Base-by-base conservation (phyloP, 2,329 filamentous ascomycete species). In the Cryphonectria japonica region DNA sequence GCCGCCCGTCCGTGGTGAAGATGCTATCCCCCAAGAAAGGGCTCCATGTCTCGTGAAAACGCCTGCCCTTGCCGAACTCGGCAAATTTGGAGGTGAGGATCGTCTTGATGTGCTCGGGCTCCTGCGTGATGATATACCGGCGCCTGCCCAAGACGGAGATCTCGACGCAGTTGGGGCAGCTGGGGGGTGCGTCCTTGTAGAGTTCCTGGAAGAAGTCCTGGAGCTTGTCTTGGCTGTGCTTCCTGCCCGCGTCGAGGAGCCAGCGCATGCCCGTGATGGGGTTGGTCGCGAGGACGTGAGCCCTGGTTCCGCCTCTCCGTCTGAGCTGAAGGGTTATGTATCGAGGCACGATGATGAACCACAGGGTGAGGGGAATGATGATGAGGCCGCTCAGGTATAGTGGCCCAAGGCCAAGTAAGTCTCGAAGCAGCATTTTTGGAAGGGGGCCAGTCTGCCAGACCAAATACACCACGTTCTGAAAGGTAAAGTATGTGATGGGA, bases 51-150 rank as follows among this genome's bases (percentile, higher is more conserved):
- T 78, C 70, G 69, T 84, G 83, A 71, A 86, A 84, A n/a, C 74
- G 71, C 0, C 78, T 70, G 0, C 85, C 83, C 68, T 88, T 82
- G 32, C 82, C 82, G 70, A 85, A 90, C 71, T 88, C 84, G 70
- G 85, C 80, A 76, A 90, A 90, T 68, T 88, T 83, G 37, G 84
- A 84, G 0, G 88, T 85, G 16, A 91, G 80, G 4, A 89, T 76
- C 0, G 87, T 82, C 76, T 89, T 88, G 71, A 90, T 78, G 69
- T 90, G 89, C 69, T 86, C 84, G 0, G 86, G 85, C 50, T 90
- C 87, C 34, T 80, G 77, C 0, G 86, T 89, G 63, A 84, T 77
- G 69, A 88, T 77, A 70, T 84, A 80, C 62, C 82, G 77, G 52
- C 77, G 71, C 29, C 72, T 72, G 11, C 79, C 77, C 19, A 74